These are phyloP conservation scores for Penicillium crustosum DNA, from an alignment of 2,329 filamentous ascomycete genomes.

Conservation along the genomic window DNA sequence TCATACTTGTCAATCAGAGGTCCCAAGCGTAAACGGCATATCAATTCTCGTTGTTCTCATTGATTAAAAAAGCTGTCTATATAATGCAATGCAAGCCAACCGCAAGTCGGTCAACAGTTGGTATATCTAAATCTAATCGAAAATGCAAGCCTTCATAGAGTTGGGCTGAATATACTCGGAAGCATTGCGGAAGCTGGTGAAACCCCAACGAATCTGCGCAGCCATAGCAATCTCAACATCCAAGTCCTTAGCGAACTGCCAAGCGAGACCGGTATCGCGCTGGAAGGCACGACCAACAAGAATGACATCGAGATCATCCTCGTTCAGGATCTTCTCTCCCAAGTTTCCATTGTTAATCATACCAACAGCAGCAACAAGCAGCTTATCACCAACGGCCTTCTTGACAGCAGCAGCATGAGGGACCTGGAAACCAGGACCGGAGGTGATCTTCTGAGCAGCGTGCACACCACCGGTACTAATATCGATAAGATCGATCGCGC, in stretches of 20 bases:
- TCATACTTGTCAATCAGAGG: background rate
- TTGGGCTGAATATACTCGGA: conserved; percentile 29
- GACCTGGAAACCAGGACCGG: conserved; percentile 68
- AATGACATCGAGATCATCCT: conserved; percentile 62
- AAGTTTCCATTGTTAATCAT: conserved; percentile 68
- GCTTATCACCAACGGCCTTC: conserved; percentile 66
- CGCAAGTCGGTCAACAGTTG: background rate
- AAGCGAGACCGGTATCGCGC: conserved; percentile 27
- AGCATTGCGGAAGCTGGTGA: conserved; percentile 30
- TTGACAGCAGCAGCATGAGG: conserved; percentile 72
- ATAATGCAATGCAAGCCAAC: conserved; percentile 1
- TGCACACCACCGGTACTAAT: conserved; percentile 75
- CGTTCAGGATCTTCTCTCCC: conserved; percentile 62
- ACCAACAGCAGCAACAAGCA: conserved; percentile 75
- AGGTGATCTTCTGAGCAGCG: conserved; percentile 43
- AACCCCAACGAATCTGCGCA: conserved; percentile 35
- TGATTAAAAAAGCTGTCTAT: background rate
- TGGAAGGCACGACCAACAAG: conserved; percentile 47
- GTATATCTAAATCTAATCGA: conserved; percentile 22
- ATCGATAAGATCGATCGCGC: conserved; percentile 76
- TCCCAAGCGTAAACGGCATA: background rate
- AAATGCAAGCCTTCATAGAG: conserved; percentile 29
- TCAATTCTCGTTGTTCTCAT: background rate
- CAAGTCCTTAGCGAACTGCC: conserved; percentile 32
- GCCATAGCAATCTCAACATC: conserved; percentile 34